phyloP scores from a whole-genome alignment of 371 early-diverging fungal genomes.

The Choanephora cucurbitarum region DNA sequence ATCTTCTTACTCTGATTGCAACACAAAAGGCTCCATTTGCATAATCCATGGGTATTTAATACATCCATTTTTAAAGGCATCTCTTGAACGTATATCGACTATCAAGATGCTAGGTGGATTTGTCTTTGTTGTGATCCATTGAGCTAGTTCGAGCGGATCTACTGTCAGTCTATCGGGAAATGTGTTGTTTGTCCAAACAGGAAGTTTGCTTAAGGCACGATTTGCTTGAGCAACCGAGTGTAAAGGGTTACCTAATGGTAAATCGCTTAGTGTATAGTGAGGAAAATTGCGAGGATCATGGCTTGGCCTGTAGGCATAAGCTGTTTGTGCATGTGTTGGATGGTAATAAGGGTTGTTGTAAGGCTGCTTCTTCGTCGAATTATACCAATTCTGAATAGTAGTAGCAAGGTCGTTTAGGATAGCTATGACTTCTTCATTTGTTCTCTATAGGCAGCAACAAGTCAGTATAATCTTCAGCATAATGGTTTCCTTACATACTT shows the following conservation, averaged over 20 bases:
- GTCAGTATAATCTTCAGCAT: not conserved
- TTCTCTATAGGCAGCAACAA: slow-evolving; percentile 10
- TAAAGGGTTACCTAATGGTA: not conserved
- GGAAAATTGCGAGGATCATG: slow-evolving; percentile 23
- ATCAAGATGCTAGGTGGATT: slow-evolving; percentile 61
- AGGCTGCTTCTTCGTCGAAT: not conserved
- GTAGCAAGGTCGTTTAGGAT: slow-evolving; percentile 18
- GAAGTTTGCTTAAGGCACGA: not conserved
- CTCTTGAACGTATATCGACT: slow-evolving; percentile 80
- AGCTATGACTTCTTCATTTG: slow-evolving; percentile 19
- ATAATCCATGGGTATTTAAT: slow-evolving; percentile 73
- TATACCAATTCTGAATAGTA: slow-evolving; percentile 16
- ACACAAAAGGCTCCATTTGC: slow-evolving; percentile 68
- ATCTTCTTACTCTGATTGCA: slow-evolving; percentile 51
- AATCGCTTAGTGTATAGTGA: slow-evolving; percentile 17
- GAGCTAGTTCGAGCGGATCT: slow-evolving; percentile 46
- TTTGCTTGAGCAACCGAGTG: too few species aligned
- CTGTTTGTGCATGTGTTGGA: slow-evolving; percentile 3
- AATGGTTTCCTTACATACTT: slow-evolving; percentile 12
- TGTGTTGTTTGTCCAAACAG: slow-evolving; percentile 21
- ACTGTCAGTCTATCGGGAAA: slow-evolving; percentile 31
- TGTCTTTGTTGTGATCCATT: slow-evolving; percentile 34
- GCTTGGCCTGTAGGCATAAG: slow-evolving; percentile 16
- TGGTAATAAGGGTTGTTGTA: slow-evolving; percentile 7
- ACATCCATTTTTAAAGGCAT: slow-evolving; percentile 69